Percentiles rank a stretch among this genome's conserved stretches.
These are phyloP conservation scores for Tulasnella sp. DNA, from an alignment of 768 basidiomycete genomes.

Conservation along the genomic window DNA sequence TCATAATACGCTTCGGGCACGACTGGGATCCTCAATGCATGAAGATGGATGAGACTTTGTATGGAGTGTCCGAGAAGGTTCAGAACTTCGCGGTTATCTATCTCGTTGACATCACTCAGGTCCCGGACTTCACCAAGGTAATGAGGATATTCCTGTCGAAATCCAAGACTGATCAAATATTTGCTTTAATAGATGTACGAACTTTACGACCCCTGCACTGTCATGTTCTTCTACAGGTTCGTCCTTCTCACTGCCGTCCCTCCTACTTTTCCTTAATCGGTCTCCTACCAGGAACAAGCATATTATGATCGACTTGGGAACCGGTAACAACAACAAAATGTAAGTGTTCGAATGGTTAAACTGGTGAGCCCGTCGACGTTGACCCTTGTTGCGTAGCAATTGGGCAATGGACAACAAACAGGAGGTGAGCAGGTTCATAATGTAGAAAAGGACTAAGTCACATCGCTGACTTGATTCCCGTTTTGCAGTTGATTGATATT, in stretches of 20 bases:
- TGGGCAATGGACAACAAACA: slow-evolving; percentile 99
- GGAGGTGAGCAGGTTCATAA: slow-evolving; percentile 44
- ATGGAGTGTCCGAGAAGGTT: slow-evolving; percentile 85
- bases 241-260: slow-evolving; percentile 20
- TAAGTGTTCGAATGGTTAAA: slow-evolving; percentile 28
- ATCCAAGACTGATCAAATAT: background rate
- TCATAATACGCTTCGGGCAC: slow-evolving; percentile 89
- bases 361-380: background rate
- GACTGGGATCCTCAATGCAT: slow-evolving; percentile 93
- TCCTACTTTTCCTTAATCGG: slow-evolving; percentile 14
- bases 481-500: slow-evolving; percentile 78
- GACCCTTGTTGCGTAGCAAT: slow-evolving; percentile 45
- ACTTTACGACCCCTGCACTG: slow-evolving; percentile 91
- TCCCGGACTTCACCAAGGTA: slow-evolving; percentile 98
- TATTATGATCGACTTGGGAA: slow-evolving; percentile 99
- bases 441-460: background rate
- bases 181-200: slow-evolving; percentile 76
- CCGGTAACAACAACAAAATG: slow-evolving; percentile 99
- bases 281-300: slow-evolving; percentile 69
- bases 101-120: slow-evolving; percentile 86
- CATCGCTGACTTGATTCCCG: background rate
- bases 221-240: slow-evolving; percentile 98
- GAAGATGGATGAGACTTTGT: slow-evolving; percentile 97
- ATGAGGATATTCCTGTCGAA: slow-evolving; percentile 16
- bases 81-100: slow-evolving; percentile 99